These are phyloP conservation scores for Mycena sanguinolenta DNA, from an alignment of 768 basidiomycete genomes.

Conservation along the genomic window DNA sequence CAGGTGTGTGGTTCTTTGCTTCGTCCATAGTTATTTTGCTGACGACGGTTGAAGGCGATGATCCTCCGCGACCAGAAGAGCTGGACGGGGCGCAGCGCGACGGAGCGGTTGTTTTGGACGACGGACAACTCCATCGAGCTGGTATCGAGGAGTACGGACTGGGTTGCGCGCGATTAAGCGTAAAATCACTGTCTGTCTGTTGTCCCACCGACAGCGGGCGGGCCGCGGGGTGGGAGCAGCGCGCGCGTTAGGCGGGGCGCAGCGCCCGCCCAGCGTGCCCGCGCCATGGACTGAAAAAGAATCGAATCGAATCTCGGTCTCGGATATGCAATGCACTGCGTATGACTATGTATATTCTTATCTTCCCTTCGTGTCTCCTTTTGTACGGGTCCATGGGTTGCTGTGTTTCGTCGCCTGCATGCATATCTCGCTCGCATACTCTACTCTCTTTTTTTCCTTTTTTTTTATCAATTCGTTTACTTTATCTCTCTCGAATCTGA, in stretches of 20 bases:
- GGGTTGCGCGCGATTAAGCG: conserved; percentile 79
- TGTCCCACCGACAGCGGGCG: no score
- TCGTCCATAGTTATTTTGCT: background rate
- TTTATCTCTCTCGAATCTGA: background rate
- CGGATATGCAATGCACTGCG: conserved; percentile 22
- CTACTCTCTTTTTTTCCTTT: background rate
- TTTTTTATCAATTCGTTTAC: background rate
- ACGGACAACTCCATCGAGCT: conserved; percentile 92
- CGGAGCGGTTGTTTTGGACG: conserved; percentile 93
- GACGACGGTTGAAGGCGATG: conserved; percentile 76
- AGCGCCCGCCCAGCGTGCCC: background rate
- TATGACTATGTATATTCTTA: conserved; percentile 16
- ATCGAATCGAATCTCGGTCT: conserved; percentile 14
- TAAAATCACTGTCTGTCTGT: background rate
- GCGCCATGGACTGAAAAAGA: conserved; percentile 16
- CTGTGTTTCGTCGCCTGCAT: background rate
- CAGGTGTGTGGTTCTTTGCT: conserved; percentile 67
- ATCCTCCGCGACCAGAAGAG: conserved; percentile 95
- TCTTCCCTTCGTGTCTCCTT: background rate
- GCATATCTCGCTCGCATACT: background rate
- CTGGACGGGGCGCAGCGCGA: conserved; percentile 93
- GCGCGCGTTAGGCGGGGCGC: background rate
- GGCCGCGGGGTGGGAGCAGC: background rate
- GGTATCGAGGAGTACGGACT: conserved; percentile 86
- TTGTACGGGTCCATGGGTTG: conserved; percentile 4